phyloP scores from a whole-genome alignment of 1,284 basidiomycete genomes.

The Marasmius sp. region DNA sequence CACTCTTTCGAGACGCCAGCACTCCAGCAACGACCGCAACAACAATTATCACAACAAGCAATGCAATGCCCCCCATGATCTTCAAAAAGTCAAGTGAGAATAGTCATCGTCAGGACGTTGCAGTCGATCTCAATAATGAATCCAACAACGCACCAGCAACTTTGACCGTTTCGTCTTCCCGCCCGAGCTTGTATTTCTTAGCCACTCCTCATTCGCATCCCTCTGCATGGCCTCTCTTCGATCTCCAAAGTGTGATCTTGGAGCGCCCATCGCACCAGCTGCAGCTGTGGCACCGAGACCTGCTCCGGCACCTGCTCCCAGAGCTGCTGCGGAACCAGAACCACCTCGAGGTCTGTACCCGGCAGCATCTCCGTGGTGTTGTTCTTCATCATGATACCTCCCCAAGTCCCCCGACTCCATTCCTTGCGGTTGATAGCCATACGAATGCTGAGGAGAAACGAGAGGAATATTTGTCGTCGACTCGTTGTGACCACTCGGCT shows the following conservation, averaged over 20 bases:
- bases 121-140: conserved; percentile 8
- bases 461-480: conserved; percentile 3
- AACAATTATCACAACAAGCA: conserved; percentile 25
- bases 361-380: neutral
- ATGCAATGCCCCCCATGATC: conserved; percentile 32
- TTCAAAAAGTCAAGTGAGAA: conserved; percentile 11
- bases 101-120: neutral
- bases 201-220: conserved; percentile 5
- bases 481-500: neutral
- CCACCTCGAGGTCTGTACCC: neutral
- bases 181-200: neutral
- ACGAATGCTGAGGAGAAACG: neutral
- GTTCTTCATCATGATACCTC: neutral
- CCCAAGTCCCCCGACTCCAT: neutral
- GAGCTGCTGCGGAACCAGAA: neutral
- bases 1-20: conserved; percentile 30
- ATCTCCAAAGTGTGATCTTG: conserved; percentile 8
- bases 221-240: conserved; percentile 3
- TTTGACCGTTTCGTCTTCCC: conserved; percentile 5
- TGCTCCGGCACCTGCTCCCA: neutral
- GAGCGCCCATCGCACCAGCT: neutral
- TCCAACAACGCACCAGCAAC: conserved; percentile 4
- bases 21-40: conserved; percentile 30
- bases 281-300: conserved; percentile 4
- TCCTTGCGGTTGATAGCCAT: neutral